phyloP scores from a whole-genome alignment of 2,329 filamentous ascomycete species.

The Didymella segeticola region DNA sequence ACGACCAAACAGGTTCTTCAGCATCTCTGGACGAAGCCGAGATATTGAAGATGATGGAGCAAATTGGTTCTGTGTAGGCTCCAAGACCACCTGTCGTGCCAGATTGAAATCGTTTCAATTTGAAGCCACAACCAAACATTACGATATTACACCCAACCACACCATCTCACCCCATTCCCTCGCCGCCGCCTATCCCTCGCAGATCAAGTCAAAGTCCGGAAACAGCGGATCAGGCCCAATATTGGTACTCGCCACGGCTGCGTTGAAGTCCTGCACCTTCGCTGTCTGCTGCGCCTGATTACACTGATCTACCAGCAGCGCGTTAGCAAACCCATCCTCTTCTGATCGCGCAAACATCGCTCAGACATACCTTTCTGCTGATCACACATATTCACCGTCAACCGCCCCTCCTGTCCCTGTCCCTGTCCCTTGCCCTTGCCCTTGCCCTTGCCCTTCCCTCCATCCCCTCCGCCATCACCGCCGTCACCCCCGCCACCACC shows the following conservation, averaged over 20 bases:
- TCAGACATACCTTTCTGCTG: conserved; percentile 31
- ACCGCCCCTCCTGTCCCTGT: neutral
- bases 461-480: neutral
- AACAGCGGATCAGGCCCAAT: conserved; percentile 48
- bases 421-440: conserved; percentile 9
- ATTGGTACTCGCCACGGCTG: conserved; percentile 37
- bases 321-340: neutral
- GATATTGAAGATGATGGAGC: neutral
- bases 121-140: too few relatives aligned
- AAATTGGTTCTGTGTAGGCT: neutral
- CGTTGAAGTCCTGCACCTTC: conserved; percentile 35
- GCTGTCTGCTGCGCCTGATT: conserved; percentile 37
- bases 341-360: neutral
- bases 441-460: conserved; percentile 6
- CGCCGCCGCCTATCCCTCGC: conserved; percentile 21
- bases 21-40: neutral
- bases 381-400: conserved; percentile 31
- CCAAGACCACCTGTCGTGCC: too few relatives aligned
- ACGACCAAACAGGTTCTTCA: neutral
- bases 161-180: neutral
- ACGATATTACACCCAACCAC: neutral
- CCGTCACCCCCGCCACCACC: neutral
- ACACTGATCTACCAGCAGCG: conserved; percentile 32
- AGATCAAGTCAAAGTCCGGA: conserved; percentile 49
- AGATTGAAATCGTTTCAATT: too few relatives aligned